Conservation (phyloP, 148 eudicot genomes). For the Talinum fruticosum region DNA sequence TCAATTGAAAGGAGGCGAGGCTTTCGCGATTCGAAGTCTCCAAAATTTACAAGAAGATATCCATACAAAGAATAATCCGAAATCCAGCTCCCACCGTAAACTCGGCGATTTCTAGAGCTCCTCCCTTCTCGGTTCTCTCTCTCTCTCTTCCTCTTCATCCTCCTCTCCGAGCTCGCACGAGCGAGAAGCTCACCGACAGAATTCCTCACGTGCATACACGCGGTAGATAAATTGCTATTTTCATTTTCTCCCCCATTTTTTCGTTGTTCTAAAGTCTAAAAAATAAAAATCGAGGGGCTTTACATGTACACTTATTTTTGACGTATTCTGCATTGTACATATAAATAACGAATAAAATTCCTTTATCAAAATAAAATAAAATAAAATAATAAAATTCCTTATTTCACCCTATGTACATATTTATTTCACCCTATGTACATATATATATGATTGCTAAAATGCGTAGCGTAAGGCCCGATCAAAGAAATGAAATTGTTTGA, state of each 20-base stretch:
- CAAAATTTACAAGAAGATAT: conserved; percentile 32
- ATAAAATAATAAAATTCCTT: too few relatives aligned
- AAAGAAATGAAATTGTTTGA: too few relatives aligned
- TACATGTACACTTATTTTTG: too few relatives aligned
- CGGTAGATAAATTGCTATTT: conserved; percentile 13
- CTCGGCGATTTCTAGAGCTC: conserved; percentile 31
- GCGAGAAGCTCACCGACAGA: conserved; percentile 6
- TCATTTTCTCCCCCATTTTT: conserved; percentile 1
- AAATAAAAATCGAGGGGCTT: too few relatives aligned
- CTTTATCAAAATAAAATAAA: too few relatives aligned
- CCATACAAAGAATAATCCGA: neutral
- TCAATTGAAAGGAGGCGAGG: conserved; percentile 14
- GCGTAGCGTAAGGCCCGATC: too few relatives aligned
- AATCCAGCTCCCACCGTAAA: conserved; percentile 31
- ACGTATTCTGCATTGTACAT: neutral
- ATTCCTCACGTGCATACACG: conserved; percentile 7
- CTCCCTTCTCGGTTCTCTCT: neutral
- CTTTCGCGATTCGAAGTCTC: conserved; percentile 28
- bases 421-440: too few relatives aligned
- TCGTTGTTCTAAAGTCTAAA: neutral
- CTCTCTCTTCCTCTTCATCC: neutral
- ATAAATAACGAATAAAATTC: too few relatives aligned
- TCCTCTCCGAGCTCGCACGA: neutral
- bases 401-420: too few relatives aligned
- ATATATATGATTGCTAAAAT: too few relatives aligned